These are phyloP conservation scores for Dactylellina haptotyla DNA, from an alignment of 2,329 filamentous ascomycete genomes.

Conservation along the genomic window DNA sequence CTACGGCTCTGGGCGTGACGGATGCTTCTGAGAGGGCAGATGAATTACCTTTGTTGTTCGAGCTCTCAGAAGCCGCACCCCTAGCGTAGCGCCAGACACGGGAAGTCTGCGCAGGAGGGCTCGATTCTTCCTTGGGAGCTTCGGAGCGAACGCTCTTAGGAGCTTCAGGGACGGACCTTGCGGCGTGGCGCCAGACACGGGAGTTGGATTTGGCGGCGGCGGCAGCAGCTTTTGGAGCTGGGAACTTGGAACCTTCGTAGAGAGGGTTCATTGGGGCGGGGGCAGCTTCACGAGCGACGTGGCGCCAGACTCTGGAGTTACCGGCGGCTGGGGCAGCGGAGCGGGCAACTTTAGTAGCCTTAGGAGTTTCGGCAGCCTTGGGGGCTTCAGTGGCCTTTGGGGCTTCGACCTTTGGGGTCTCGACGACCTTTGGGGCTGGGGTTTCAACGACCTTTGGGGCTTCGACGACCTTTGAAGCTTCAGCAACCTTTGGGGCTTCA, in stretches of 20 bases:
- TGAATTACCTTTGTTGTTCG: constrained; percentile 12
- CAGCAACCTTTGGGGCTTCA: constrained; percentile 6
- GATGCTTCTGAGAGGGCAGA: constrained; percentile 15
- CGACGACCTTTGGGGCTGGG: background rate
- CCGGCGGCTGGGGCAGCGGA: background rate
- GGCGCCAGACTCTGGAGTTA: background rate
- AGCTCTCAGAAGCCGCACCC: constrained; percentile 21
- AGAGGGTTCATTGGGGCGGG: background rate
- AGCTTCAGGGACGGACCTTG: background rate
- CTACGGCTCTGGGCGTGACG: constrained; percentile 2
- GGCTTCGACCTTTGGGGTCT: background rate
- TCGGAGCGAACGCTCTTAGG: constrained; percentile 2
- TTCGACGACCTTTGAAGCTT: constrained; percentile 6
- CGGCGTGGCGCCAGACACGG: constrained; percentile 13
- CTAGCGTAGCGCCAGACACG: constrained; percentile 10
- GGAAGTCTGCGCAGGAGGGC: background rate
- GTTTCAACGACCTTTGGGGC: background rate
- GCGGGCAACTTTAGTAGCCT: background rate
- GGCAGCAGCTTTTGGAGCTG: background rate
- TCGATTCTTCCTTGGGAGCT: constrained; percentile 1
- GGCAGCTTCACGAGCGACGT: background rate
- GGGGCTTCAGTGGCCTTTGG: constrained; percentile 7
- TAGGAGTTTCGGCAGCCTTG: background rate
- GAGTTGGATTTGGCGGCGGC: background rate
- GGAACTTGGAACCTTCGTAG: background rate